Evolutionary conservation across 208 protist genomes (phyloP), one percentile per base, ranked within the genome.

Genomic region (Trypanosoma cruzi): DNA sequence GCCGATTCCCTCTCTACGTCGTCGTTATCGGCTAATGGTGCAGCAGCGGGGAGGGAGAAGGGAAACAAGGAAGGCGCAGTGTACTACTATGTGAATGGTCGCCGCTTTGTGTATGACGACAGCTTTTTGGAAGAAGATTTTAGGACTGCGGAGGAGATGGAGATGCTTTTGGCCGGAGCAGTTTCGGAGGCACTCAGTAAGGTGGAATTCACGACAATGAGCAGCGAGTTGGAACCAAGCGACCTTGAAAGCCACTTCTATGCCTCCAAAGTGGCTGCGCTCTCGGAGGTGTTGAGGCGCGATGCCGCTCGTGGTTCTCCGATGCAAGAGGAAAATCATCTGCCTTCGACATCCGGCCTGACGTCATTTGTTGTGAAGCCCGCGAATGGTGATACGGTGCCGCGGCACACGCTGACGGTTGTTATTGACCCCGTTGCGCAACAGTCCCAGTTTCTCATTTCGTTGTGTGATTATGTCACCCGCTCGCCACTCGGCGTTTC

Each of bases 371-470:
- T 37, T 31, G 53, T 60, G 31, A 16, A 42, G 14, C 64, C 53
- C 29, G 48, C 24, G 49, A 48, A 52, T 22, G 64, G 5, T 16
- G 28, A 18, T 11, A 60, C 13, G 2, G 22, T 31, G 6, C 62
- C 50, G 24, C 64, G 70, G 20, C 84, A 90, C 65, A 57, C 64
- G 22, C 46, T 94, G n/a, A 79, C 66, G 11, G 79, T 88, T n/a
- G 68, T 98, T 10, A 49, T 99, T 37, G 86, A 98, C 70, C 98
- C 98, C 26, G 81, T 97, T 6, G 88, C 80, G 29, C 84, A 84
- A 24, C 70, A 74, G 2, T 90, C 95, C 13, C 97, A 98, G 71
- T 68, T 89, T 31, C 57, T 98, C 3, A 76, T 92, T 0, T 85
- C 96, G 4, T 59, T 98, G n/a, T 80, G 95, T 24, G 20, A 88